Base-by-base conservation (phyloP, 108 stramenopile genomes). In the Nitzschia inconspicua region DNA sequence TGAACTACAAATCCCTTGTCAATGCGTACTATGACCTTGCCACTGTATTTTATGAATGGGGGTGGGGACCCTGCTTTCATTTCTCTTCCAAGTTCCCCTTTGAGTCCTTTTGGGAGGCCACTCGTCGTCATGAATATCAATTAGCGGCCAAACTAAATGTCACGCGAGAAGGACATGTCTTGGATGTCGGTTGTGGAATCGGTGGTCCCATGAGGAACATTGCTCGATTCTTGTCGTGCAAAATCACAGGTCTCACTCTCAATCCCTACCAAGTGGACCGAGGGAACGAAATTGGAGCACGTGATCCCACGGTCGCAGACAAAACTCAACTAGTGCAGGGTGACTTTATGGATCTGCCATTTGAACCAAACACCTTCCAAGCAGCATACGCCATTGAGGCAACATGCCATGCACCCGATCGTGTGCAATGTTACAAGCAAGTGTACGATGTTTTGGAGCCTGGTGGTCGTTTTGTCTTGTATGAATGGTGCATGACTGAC, bases 141-240 rank as follows among this genome's bases (percentile, higher is more conserved):
- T 70, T 98, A 46, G 88, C 88, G 41, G 52, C 65, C 43, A 80
- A 83, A 52, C 60, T 96, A 24, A 44, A 64, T 42, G 56, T 83
- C 41, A 62, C 64, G 13, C 46, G 40, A 25, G 46, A 57, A 19
- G 42, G 52, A n/a, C 72, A 86, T 30, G 77, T 88, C 24, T 50
- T 95, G 36, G 96, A 97, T 56, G 88, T 95, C 3, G 97, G 97
- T 14, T 97, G 97, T 60, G 97, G 97, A 34, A 93, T 98, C 40
- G 95, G 97, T 20, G 97, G 97, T 2, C 97, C 97, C 42, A 89
- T 96, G 88, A 78, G 95, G 30, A 95, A 96, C 78, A 96, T 98
- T 65, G 72, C 80, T 61, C 74, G 80, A 34, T 95, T 98, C 61
- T 62, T 88, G 26, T 68, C 71, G 25, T 75, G 77, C 39, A 44